phyloP scores from a whole-genome alignment of 225 moss, liverwort and hornwort genomes.

The Pseudoscleropodium purum region DNA sequence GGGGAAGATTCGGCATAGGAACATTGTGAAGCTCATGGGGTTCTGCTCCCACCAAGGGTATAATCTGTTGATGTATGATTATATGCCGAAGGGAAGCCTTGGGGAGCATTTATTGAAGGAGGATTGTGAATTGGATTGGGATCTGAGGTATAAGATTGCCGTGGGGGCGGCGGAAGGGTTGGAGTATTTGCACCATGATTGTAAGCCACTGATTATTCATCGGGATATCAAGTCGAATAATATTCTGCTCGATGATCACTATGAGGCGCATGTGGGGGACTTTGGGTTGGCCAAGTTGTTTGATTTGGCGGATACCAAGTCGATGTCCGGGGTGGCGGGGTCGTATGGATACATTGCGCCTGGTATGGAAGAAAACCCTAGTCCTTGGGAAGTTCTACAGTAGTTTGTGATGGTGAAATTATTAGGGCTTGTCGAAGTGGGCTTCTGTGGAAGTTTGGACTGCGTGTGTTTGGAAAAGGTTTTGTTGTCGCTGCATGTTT shows the following conservation, averaged over 20 bases:
- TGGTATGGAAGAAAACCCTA: constrained; percentile 8
- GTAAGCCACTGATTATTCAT: constrained; percentile 44
- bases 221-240: constrained; percentile 56
- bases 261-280: constrained; percentile 46
- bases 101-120: constrained; percentile 27
- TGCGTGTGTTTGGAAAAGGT: background rate
- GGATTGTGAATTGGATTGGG: constrained; percentile 49
- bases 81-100: constrained; percentile 51
- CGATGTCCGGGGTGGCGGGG: constrained; percentile 45
- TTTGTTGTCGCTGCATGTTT: background rate
- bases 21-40: constrained; percentile 56
- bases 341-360: constrained; percentile 68
- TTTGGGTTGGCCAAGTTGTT: constrained; percentile 55
- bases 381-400: background rate
- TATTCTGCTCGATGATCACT: constrained; percentile 43
- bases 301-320: constrained; percentile 38
- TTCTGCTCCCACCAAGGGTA: constrained; percentile 42
- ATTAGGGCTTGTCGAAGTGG: background rate
- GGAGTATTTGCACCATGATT: constrained; percentile 46
- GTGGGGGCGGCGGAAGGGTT: constrained; percentile 43
- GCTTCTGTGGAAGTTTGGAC: background rate
- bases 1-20: constrained; percentile 51
- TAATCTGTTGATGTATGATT: constrained; percentile 43
- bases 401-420: background rate
- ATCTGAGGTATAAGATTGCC: constrained; percentile 41